Percentiles rank a stretch among this genome's conserved stretches.
Conservation (phyloP, 352 stramenopile species). For the Halophytophthora polymorphica region DNA sequence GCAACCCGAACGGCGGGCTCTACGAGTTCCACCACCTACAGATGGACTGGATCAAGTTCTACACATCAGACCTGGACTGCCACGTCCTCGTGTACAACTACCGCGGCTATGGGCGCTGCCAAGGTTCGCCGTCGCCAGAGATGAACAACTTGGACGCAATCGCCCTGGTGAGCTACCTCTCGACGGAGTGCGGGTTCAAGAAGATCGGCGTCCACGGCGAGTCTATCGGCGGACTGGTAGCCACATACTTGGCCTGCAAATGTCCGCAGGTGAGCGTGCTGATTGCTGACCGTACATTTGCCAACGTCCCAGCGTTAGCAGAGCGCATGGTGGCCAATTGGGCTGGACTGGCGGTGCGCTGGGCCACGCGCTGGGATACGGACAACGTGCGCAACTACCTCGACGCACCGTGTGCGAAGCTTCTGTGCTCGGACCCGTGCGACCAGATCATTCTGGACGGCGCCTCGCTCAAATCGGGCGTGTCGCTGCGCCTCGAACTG, state of each 20-base stretch:
- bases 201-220: constrained; percentile 80
- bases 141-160: constrained; percentile 67
- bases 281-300: constrained; percentile 80
- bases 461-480: constrained; percentile 79
- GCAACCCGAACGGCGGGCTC: constrained; percentile 82
- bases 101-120: constrained; percentile 76
- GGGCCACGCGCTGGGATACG: constrained; percentile 78
- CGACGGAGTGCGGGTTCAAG: constrained; percentile 40
- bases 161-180: constrained; percentile 75
- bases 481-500: constrained; percentile 65
- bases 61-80: constrained; percentile 64
- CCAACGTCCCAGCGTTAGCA: constrained; percentile 71
- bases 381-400: constrained; percentile 79
- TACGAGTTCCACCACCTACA: constrained; percentile 89
- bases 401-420: constrained; percentile 64
- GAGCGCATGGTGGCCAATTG: constrained; percentile 76
- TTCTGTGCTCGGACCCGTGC: constrained; percentile 77
- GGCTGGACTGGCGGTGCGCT: constrained; percentile 58
- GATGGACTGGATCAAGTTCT: constrained; percentile 89
- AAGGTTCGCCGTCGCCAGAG: constrained; percentile 51
- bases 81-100: constrained; percentile 88
- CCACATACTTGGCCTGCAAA: constrained; percentile 61
- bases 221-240: constrained; percentile 78
- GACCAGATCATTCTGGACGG: constrained; percentile 85
- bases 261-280: constrained; percentile 62